Evolutionary conservation across 768 basidiomycete species (phyloP).

Genomic region (Tulasnella sp.): DNA sequence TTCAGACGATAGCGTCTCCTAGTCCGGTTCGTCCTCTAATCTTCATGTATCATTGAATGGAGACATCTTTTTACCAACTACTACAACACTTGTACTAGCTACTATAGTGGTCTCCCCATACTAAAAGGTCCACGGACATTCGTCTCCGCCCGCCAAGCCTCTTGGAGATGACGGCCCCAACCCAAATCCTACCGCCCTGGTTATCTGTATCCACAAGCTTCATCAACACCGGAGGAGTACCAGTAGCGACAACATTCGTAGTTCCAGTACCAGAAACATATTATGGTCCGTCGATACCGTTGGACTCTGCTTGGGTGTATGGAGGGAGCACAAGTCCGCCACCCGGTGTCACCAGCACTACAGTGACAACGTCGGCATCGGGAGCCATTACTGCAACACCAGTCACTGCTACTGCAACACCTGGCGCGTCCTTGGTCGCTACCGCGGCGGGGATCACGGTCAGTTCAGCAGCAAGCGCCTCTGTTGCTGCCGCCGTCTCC

Average conservation of each 20-base stretch:
- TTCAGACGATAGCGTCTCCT: too few species aligned
- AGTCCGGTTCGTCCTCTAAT: too few species aligned
- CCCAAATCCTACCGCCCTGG: conserved; percentile 11
- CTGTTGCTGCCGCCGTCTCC: neutral
- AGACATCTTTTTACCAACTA: neutral
- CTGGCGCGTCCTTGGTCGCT: neutral
- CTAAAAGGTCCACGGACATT: too few species aligned
- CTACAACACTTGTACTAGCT: neutral
- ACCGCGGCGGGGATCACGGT: neutral
- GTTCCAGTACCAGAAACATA: conserved; percentile 9
- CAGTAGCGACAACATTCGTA: neutral
- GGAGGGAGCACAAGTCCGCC: conserved; percentile 12
- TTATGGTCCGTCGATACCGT: conserved; percentile 14
- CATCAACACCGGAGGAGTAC: neutral
- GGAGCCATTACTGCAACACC: neutral
- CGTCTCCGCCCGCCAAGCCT: too few species aligned
- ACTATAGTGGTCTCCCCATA: too few species aligned
- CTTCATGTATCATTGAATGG: too few species aligned
- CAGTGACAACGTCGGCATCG: neutral
- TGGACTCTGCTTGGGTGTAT: conserved; percentile 8
- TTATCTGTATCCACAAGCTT: conserved; percentile 1
- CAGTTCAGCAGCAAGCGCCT: neutral
- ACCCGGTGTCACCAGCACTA: neutral
- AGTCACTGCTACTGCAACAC: neutral
- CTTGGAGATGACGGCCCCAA: conserved; percentile 5